Conservation (phyloP, 352 stramenopile species). For the Salisapilia sapeloensis region DNA sequence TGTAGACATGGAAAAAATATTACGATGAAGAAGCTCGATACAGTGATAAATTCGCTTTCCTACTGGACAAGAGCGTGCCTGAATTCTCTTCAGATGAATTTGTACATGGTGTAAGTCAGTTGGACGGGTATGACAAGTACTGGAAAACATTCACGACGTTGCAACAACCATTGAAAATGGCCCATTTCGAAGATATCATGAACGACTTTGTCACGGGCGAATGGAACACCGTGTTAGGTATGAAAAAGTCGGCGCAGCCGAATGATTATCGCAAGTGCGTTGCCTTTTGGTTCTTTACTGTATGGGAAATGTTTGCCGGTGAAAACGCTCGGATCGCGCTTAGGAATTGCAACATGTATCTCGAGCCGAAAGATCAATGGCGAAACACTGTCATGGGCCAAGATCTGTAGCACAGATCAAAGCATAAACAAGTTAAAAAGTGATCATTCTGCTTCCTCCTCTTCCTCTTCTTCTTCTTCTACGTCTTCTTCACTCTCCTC, state of each 20-base stretch:
- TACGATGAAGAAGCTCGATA: constrained; percentile 79
- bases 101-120: constrained; percentile 44
- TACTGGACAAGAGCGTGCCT: constrained; percentile 43
- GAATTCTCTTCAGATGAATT: constrained; percentile 57
- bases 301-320: constrained; percentile 67
- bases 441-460: no score
- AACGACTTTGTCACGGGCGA: constrained; percentile 55
- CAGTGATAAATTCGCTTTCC: constrained; percentile 70
- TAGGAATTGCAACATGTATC: constrained; percentile 73
- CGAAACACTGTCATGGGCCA: no score
- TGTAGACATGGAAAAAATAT: constrained; percentile 74
- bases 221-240: constrained; percentile 49
- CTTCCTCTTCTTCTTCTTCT: constrained; percentile 6
- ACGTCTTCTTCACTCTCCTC: constrained; percentile 4
- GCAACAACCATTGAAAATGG: constrained; percentile 52
- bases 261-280: constrained; percentile 81
- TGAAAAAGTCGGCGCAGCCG: constrained; percentile 72
- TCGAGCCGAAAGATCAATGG: constrained; percentile 55
- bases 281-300: constrained; percentile 77
- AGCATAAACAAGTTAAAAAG: no score
- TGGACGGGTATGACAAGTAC: constrained; percentile 73
- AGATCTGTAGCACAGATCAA: no score
- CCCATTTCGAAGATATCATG: constrained; percentile 56
- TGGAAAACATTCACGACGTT: constrained; percentile 64
- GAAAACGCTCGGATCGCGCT: constrained; percentile 57